Evolutionary conservation across 2,329 filamentous ascomycete species (phyloP).

Genomic region (Dothiorella sarmentorum): DNA sequence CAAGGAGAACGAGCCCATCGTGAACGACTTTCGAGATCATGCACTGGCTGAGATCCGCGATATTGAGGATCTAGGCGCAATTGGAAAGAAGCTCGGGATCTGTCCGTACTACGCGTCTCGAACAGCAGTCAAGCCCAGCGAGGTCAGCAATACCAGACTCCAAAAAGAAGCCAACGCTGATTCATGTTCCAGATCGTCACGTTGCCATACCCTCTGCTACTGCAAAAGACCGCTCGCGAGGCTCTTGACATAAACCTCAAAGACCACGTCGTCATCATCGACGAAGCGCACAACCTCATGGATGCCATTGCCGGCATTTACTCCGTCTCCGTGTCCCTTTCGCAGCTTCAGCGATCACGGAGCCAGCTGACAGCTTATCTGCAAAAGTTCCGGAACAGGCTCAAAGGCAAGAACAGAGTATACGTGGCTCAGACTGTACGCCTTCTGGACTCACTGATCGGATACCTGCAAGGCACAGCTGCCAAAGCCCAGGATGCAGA

Average conservation of each 20-base stretch:
- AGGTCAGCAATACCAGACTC: too few relatives aligned
- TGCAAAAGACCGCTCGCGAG: slow-evolving; percentile 84
- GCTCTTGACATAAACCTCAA: slow-evolving; percentile 83
- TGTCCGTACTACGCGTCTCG: slow-evolving; percentile 98
- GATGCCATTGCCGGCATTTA: slow-evolving; percentile 87
- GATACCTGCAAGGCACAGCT: slow-evolving; percentile 59
- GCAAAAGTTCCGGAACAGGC: slow-evolving; percentile 78
- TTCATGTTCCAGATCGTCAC: slow-evolving; percentile 82
- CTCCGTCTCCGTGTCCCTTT: slow-evolving; percentile 70
- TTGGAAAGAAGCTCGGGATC: slow-evolving; percentile 75
- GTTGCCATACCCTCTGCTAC: slow-evolving; percentile 82
- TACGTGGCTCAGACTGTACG: slow-evolving; percentile 86
- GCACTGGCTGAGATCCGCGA: slow-evolving; percentile 81
- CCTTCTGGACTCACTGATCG: slow-evolving; percentile 72
- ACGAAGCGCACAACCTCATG: slow-evolving; percentile 97
- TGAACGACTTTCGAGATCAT: slow-evolving; percentile 80
- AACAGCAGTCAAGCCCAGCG: slow-evolving; percentile 73
- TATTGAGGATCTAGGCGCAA: slow-evolving; percentile 80
- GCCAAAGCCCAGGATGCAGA: slow-evolving; percentile 47
- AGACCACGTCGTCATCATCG: slow-evolving; percentile 87
- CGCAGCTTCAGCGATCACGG: slow-evolving; percentile 69
- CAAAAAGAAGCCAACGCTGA: too few relatives aligned
- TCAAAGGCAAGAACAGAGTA: slow-evolving; percentile 87
- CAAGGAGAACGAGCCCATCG: slow-evolving; percentile 68
- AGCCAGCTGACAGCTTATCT: slow-evolving; percentile 78